phyloP scores from a whole-genome alignment of 495 filamentous ascomycete species.

The Xylaria intraflava region DNA sequence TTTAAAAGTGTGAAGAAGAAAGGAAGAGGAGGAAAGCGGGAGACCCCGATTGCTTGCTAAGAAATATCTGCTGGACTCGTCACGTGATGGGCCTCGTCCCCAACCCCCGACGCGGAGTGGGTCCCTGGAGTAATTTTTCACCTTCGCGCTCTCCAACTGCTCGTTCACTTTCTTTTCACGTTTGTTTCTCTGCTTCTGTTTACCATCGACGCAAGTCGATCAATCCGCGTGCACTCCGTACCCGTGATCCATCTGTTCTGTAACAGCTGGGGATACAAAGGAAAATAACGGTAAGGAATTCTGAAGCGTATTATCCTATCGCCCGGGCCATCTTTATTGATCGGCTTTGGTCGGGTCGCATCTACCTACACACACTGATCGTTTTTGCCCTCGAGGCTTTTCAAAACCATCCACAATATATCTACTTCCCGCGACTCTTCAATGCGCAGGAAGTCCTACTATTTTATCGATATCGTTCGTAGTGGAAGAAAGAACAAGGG shows the following conservation, averaged over 20 bases:
- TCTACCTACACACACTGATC: too few species aligned
- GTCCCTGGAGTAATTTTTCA: neutral
- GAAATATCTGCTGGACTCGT: slow-evolving; percentile 10
- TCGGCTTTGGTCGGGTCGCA: neutral
- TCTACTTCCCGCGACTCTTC: slow-evolving; percentile 47
- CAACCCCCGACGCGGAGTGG: neutral
- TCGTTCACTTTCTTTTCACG: neutral
- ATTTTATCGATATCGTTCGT: slow-evolving; percentile 49
- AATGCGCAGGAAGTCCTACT: slow-evolving; percentile 45
- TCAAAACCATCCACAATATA: slow-evolving; percentile 44
- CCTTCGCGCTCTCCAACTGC: neutral
- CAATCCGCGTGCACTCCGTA: neutral
- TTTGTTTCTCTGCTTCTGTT: neutral
- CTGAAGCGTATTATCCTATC: neutral
- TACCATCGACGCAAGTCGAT: too few species aligned
- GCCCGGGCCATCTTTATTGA: neutral
- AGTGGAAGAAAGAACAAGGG: slow-evolving; percentile 51
- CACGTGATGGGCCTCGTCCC: neutral
- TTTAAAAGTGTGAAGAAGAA: slow-evolving; percentile 36
- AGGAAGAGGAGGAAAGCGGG: slow-evolving; percentile 16
- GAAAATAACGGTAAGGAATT: neutral
- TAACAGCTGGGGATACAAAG: neutral
- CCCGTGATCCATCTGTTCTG: neutral
- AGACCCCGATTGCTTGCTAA: neutral
- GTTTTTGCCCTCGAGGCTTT: neutral